Percentiles rank a stretch among this genome's conserved stretches.
Evolutionary conservation across 2,329 filamentous ascomycete species (phyloP).

Genomic region (Zasmidium cellare): DNA sequence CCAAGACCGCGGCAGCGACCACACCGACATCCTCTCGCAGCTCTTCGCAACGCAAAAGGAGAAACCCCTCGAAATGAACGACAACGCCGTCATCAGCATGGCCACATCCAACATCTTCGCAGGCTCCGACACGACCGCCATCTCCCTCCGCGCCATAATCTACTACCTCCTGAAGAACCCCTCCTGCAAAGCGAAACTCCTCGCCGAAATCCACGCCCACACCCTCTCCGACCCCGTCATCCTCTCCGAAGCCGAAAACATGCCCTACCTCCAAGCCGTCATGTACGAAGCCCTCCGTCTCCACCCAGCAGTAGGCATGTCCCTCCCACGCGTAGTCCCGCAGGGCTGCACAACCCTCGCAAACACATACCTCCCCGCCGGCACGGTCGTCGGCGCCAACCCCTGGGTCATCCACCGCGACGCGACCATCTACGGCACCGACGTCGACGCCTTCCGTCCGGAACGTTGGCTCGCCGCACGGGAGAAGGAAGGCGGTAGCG

Average conservation of each 20-base stretch:
- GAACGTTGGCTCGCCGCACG: constrained; percentile 30
- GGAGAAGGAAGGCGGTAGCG: no score
- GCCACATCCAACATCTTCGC: constrained; percentile 23
- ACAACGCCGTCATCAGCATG: constrained; percentile 35
- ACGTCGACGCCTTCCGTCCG: constrained; percentile 20
- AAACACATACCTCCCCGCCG: constrained; percentile 44
- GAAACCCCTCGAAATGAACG: constrained; percentile 38
- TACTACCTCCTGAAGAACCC: constrained; percentile 34
- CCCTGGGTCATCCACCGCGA: constrained; percentile 24
- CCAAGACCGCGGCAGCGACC: constrained; percentile 35
- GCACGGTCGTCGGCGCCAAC: constrained; percentile 38
- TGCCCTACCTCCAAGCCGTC: constrained; percentile 42
- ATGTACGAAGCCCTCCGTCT: constrained; percentile 30
- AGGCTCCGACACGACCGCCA: constrained; percentile 38
- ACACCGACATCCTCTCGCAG: constrained; percentile 40
- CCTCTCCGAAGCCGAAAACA: constrained; percentile 33
- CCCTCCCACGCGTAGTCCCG: constrained; percentile 19
- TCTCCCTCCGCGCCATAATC: constrained; percentile 33
- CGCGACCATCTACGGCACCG: constrained; percentile 20
- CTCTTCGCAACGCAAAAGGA: constrained; percentile 37
- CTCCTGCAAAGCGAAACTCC: constrained; percentile 23
- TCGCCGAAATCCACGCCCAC: constrained; percentile 15
- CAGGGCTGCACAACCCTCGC: constrained; percentile 15
- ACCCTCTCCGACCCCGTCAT: constrained; percentile 27
- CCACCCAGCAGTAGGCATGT: constrained; percentile 21